Evolutionary conservation across 192 early-diverging fungal species (phyloP), one percentile per base, ranked within the genome.

Genomic region (Funneliformis geosporum): DNA sequence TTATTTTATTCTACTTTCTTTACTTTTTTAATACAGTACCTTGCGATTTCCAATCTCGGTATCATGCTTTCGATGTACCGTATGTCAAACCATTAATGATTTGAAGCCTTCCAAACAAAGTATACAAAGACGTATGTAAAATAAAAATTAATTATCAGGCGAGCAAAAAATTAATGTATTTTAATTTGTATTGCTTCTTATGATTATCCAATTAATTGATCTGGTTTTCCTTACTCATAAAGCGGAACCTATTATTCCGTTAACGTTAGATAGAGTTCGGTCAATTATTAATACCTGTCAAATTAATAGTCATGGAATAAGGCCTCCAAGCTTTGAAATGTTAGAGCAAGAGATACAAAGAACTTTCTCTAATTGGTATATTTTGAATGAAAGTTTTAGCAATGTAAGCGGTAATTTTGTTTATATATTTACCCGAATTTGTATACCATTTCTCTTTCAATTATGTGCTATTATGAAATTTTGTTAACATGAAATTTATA

Each of bases 81-180:
- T 96, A 10, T 98, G 97, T 86, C 93, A 95, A 43, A 95, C 95
- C 1, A 89, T 95, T 73, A 95, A 95, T 81, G 92, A 95, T 66
- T 77, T 94, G 28, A 85, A 86, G 38, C 84, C 88, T 11, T 50
- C 81, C 33, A 33, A 70, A 46, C 80, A 78, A 68, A 67, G 40
- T 43, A 33, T 72, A 46, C 80, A 78, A 68, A 67, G 40, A 73
- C 78, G 85, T 85, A 85, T 59, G 82, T 80, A 70, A 33, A 40
- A 47, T 46, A 42, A 50, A 4, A 44, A 60, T 40, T 42, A 74
- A 61, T 55, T 43, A 59, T 18, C 8, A 59, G 18, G 46, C 8
- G 38, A 33, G 28, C 55, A 38, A 23, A 59, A 27, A 55, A 59
- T 61, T 60, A 60, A 71, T 44, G 12, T 38, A 59, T 21, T 60